Evolutionary conservation across 2,329 filamentous ascomycete species (phyloP), one percentile per base, ranked within the genome.

Genomic region (Truncatella angustata): DNA sequence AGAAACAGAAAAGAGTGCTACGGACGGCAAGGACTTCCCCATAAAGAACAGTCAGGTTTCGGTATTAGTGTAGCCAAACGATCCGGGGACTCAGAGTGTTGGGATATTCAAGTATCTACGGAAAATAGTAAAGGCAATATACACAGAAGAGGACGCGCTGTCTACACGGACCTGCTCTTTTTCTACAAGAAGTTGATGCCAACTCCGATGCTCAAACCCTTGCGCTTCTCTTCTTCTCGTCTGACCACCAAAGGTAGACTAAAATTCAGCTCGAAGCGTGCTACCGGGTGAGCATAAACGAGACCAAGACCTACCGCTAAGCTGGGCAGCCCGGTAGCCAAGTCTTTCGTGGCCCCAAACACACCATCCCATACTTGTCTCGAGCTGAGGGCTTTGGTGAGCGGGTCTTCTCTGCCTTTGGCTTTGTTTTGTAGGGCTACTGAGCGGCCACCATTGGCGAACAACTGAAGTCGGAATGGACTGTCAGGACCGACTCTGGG

Each of bases 181-280:
- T 10, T n/a, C 60, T 88, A 97, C 79, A 97, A 73, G 68, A 99
- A 97, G 73, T 90, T 95, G 66, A 99, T 91, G 46, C 94, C 94
- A 36, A 99, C 90, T n/a, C 94, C 94, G 63, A 99, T 86, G 68
- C 94, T 91, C 57, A 99, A 67, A 1, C 94, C 94, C 74, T 99
- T 99, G 51, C 93, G 84, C 14, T 85, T 87, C 61, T 94, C 87
- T 72, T 99, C 94, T 32, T 91, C 91, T 57, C 81, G 86, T 53
- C 94, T 81, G 63, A 91, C 70, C 16, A 93, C 86, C 54, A 99
- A 69, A 1, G 94, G 94, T 59, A 99, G 70, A 62, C 89, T 91
- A 68, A 99, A 96, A 72, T 99, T 99, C 60, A 99, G 77, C 75
- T 99, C 94, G 58, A 99, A 97, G 51, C 94, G 78, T 10, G 94